phyloP scores from a whole-genome alignment of 148 eudicot genomes.

The Salicornia ramosissima region DNA sequence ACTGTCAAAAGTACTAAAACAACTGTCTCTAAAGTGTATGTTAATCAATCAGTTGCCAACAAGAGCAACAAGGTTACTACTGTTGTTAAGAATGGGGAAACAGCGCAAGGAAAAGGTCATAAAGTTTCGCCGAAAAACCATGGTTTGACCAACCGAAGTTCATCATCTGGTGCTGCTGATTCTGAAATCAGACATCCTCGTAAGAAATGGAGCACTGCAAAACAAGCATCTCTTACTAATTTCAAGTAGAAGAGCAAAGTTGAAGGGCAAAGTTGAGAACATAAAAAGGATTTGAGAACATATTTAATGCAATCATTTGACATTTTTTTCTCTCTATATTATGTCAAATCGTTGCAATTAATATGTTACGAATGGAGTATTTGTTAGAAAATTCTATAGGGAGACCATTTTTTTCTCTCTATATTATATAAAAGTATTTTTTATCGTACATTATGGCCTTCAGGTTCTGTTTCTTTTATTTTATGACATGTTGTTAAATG shows the following conservation, averaged over 20 bases:
- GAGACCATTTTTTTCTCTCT: too few relatives aligned
- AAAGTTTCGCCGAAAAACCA: conserved; percentile 5
- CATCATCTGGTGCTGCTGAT: conserved; percentile 4
- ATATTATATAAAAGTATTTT: too few relatives aligned
- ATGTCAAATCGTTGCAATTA: too few relatives aligned
- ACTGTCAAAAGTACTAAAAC: conserved; percentile 23
- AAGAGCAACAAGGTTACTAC: conserved; percentile 3
- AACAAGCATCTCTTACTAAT: conserved; percentile 3
- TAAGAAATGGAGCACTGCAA: conserved; percentile 24
- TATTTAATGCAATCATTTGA: too few relatives aligned
- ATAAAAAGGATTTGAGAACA: too few relatives aligned
- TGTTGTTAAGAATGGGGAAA: conserved; percentile 6
- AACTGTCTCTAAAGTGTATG: conserved; percentile 18
- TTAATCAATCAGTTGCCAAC: not conserved
- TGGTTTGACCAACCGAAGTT: not conserved
- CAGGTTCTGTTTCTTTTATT: too few relatives aligned
- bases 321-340: too few relatives aligned
- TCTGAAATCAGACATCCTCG: conserved; percentile 24
- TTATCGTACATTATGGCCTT: too few relatives aligned
- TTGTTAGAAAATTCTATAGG: too few relatives aligned
- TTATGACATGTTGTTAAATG: too few relatives aligned
- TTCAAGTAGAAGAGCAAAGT: not conserved
- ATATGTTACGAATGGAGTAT: too few relatives aligned
- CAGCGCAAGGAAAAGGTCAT: conserved; percentile 13
- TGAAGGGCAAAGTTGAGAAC: too few relatives aligned